A percentile compares a stretch with the other conserved stretches of the same genome.
Conservation (phyloP, 2,329 filamentous ascomycete genomes). For the Exophiala sp. region DNA sequence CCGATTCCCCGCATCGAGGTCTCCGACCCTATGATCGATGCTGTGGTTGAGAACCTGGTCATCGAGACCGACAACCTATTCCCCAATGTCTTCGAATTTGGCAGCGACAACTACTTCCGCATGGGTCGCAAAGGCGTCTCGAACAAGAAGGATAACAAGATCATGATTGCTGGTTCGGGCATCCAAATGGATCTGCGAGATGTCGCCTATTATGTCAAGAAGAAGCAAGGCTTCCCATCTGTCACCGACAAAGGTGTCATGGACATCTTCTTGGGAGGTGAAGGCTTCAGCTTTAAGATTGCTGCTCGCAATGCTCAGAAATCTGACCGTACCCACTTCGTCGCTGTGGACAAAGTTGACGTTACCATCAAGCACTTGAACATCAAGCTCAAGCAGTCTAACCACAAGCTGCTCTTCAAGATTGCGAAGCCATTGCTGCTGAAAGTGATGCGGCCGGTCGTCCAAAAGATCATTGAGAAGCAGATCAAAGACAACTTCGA, state of each 20-base stretch:
- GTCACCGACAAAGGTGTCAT: constrained; percentile 82
- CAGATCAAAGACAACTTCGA: constrained; percentile 77
- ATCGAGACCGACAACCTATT: constrained; percentile 95
- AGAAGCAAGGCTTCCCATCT: constrained; percentile 86
- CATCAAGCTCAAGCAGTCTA: constrained; percentile 90
- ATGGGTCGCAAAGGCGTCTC: constrained; percentile 85
- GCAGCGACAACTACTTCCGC: constrained; percentile 88
- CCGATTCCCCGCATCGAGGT: constrained; percentile 93
- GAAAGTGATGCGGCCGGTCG: constrained; percentile 71
- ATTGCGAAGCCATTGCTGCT: constrained; percentile 83
- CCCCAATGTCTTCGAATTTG: constrained; percentile 83
- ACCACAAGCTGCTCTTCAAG: constrained; percentile 83
- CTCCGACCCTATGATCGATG: constrained; percentile 74
- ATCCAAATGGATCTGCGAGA: constrained; percentile 85
- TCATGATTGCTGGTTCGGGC: constrained; percentile 80
- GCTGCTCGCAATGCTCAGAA: constrained; percentile 75
- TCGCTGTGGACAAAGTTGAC: constrained; percentile 86
- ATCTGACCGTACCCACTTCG: constrained; percentile 72
- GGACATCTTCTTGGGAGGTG: constrained; percentile 80
- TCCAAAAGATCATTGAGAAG: constrained; percentile 85
- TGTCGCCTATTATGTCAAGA: constrained; percentile 90
- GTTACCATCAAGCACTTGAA: constrained; percentile 75
- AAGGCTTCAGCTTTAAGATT: constrained; percentile 86
- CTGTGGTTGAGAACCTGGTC: constrained; percentile 87
- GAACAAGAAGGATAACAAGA: constrained; percentile 73